Evolutionary conservation across 495 filamentous ascomycete species (phyloP).

Genomic region (Aspergillus baeticus): DNA sequence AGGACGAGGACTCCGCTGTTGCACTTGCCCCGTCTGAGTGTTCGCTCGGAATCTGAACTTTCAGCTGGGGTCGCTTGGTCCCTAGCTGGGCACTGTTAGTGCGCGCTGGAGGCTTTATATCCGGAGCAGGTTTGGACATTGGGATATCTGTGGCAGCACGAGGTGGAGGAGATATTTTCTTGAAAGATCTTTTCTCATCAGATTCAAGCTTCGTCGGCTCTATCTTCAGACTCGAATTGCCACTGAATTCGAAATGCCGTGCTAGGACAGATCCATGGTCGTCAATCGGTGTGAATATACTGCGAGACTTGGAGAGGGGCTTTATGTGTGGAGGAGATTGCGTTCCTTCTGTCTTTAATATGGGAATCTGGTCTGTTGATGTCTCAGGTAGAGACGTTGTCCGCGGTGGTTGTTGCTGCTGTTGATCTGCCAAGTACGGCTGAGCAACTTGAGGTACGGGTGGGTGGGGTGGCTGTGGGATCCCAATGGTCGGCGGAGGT

Average conservation of each 20-base stretch:
- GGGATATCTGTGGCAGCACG: conserved; percentile 47
- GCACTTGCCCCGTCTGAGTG: conserved; percentile 79
- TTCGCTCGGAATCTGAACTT: conserved; percentile 92
- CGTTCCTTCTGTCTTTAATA: conserved; percentile 41
- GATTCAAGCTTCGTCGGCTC: conserved; percentile 44
- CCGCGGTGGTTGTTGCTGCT: conserved; percentile 41
- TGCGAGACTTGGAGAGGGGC: conserved; percentile 78
- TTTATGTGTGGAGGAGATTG: conserved; percentile 60
- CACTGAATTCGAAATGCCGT: conserved; percentile 66
- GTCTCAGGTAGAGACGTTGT: conserved; percentile 37
- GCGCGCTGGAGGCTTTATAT: conserved; percentile 70
- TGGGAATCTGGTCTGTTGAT: conserved; percentile 39
- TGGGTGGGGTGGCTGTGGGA: conserved; percentile 45
- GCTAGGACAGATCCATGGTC: conserved; percentile 86
- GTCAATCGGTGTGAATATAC: conserved; percentile 96
- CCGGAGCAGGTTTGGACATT: conserved; percentile 48
- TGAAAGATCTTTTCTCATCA: conserved; percentile 45
- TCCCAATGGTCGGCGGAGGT: conserved; percentile 35
- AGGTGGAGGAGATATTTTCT: conserved; percentile 44
- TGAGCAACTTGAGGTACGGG: conserved; percentile 64
- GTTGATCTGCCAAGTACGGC: conserved; percentile 65
- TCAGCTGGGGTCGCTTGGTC: conserved; percentile 75
- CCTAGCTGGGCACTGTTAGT: conserved; percentile 64
- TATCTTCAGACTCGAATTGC: conserved; percentile 37
- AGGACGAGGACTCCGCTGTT: conserved; percentile 72